Evolutionary conservation across 225 moss, liverwort and hornwort species (phyloP).

Genomic region (Polytrichum commune): DNA sequence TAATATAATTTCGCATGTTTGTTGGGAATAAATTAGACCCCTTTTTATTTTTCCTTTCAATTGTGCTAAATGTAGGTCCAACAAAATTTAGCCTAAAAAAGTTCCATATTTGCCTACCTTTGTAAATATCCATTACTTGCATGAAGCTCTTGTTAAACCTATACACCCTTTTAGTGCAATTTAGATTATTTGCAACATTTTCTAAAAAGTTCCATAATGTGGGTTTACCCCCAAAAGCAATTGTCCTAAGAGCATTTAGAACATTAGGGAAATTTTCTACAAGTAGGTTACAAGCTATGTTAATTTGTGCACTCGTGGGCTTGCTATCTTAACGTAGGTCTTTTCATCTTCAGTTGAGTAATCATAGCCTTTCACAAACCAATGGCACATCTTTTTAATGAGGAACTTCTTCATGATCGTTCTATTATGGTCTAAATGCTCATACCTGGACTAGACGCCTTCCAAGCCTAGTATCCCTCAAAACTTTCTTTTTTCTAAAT

Average conservation of each 20-base stretch:
- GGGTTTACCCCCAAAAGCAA: background rate
- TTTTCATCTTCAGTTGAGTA: too few relatives aligned
- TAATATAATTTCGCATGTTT: background rate
- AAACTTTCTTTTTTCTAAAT: too few relatives aligned
- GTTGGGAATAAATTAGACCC: background rate
- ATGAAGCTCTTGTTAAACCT: background rate
- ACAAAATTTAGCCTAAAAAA: background rate
- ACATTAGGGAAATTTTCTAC: background rate
- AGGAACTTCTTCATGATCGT: too few relatives aligned
- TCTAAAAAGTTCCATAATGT: background rate
- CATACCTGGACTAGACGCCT: too few relatives aligned
- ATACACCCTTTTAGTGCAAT: too few relatives aligned
- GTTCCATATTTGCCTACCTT: background rate
- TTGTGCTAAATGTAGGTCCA: background rate
- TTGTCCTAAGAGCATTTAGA: background rate
- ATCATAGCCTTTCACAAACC: too few relatives aligned
- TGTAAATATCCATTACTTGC: background rate
- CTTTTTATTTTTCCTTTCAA: background rate
- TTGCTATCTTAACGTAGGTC: too few relatives aligned
- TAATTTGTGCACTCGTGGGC: too few relatives aligned
- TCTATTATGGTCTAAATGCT: too few relatives aligned
- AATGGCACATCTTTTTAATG: too few relatives aligned
- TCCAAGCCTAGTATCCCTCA: too few relatives aligned
- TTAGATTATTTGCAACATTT: background rate
- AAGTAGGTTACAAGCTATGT: too few relatives aligned